Percentiles rank a stretch among this genome's conserved stretches.
Evolutionary conservation across 164 flowering plant genomes (phyloP).

Genomic region (Vitis riparia): DNA sequence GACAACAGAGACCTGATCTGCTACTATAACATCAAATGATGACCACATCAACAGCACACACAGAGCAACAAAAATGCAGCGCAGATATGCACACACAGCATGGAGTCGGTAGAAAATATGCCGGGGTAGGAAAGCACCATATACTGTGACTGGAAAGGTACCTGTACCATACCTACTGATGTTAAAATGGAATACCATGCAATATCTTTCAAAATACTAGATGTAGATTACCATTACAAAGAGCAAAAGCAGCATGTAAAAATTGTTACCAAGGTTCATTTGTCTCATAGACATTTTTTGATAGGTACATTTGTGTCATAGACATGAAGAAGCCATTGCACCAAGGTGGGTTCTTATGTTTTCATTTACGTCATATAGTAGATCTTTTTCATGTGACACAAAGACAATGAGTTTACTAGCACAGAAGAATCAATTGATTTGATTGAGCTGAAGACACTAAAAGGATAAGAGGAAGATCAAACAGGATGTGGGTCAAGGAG

Average conservation of each 20-base stretch:
- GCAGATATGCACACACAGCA: slow-evolving; percentile 87
- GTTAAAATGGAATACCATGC: too few relatives aligned
- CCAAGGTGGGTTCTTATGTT: too few relatives aligned
- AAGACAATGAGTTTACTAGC: too few relatives aligned
- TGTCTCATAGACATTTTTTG: background rate
- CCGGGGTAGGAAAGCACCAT: slow-evolving; percentile 89
- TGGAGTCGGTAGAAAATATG: slow-evolving; percentile 90
- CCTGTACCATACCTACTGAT: slow-evolving; percentile 39
- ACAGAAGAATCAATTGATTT: too few relatives aligned
- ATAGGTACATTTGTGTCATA: background rate
- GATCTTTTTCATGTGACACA: too few relatives aligned
- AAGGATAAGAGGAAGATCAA: too few relatives aligned
- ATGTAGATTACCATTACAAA: background rate
- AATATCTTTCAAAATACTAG: background rate
- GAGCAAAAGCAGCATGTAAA: background rate
- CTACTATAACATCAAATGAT: slow-evolving; percentile 76
- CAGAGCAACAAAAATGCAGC: slow-evolving; percentile 88
- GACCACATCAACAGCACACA: slow-evolving; percentile 76
- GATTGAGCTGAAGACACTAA: too few relatives aligned
- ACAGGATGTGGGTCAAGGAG: too few relatives aligned
- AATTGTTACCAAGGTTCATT: too few relatives aligned
- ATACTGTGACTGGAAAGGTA: slow-evolving; percentile 78
- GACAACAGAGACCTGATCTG: slow-evolving; percentile 90
- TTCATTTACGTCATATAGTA: too few relatives aligned
- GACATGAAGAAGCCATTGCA: background rate